A percentile compares a stretch with the other conserved stretches of the same genome.
Evolutionary conservation across 805 yeast species (phyloP).

Genomic region (Pichia cabralensis): DNA sequence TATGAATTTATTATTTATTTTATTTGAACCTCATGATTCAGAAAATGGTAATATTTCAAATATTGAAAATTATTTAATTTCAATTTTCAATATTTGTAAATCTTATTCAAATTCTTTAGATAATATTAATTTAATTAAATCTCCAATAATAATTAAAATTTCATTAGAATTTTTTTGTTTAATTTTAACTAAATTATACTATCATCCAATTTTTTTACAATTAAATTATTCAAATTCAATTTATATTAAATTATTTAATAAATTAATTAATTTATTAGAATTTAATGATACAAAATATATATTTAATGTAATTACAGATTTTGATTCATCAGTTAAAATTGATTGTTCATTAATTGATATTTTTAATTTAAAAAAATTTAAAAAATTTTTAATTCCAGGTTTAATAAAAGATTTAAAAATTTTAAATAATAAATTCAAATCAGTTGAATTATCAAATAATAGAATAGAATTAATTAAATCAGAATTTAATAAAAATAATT

Average conservation of each 20-base stretch:
- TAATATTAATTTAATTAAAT: conserved; percentile 7
- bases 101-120: conserved; percentile 2
- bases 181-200: conserved; percentile 8
- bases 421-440: conserved; percentile 2
- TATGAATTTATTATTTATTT: conserved; percentile 13
- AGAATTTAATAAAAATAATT: neutral
- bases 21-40: conserved; percentile 18
- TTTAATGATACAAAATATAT: conserved; percentile 12
- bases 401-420: conserved; percentile 8
- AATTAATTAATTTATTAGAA: conserved; percentile 7
- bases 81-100: neutral
- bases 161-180: conserved; percentile 16
- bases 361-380: conserved; percentile 3
- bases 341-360: conserved; percentile 3
- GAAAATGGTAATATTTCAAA: too few relatives aligned
- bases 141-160: conserved; percentile 17
- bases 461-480: neutral
- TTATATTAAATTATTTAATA: conserved; percentile 5
- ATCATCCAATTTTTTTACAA: conserved; percentile 4
- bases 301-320: conserved; percentile 8
- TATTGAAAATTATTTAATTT: neutral
- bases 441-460: neutral
- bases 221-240: neutral
- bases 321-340: conserved; percentile 4
- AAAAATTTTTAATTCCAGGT: conserved; percentile 7